Evolutionary conservation across 345 rosid genomes (phyloP), one percentile per base, ranked within the genome.

Genomic region (Eucalyptus sp.): DNA sequence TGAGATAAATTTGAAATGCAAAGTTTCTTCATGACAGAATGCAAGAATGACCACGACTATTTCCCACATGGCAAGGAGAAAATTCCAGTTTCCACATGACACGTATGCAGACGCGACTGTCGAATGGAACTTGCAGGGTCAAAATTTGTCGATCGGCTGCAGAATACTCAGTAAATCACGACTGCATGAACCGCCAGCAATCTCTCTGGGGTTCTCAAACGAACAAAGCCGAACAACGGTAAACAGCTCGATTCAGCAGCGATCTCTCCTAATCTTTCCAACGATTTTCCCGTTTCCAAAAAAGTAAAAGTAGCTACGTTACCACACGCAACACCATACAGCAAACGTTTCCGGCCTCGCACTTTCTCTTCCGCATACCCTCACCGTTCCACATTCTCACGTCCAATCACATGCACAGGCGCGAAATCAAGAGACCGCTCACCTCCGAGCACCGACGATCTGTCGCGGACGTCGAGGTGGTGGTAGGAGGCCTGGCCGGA

Each of bases 401-500:
- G 86, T 86, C 86, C 90, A 87, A 91, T 87, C 89, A 81, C 31
- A 86, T 43, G 51, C 85, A 50, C 43, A 54, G 49, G 33, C 16
- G 31, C 43, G 41, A 54, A 54, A 62, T n/a, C n/a, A 18, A 52
- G 1, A 52, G 87, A 29, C 51, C n/a, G 20, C 71, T 85, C 88
- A 96, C 99, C 97, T 92, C 90, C 85, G 83, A 87, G 90, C 90
- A 97, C 93, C 87, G 91, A 94, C 86, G 95, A 92, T 86, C 89
- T 86, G 90, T 96, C 95, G 46, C 95, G 95, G 90, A 97, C 95
- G 88, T 96, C 95, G 90, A 97, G 90, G 88, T 87, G 92, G 93
- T 90, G 93, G 79, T 93, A 97, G 58, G 97, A 95, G 50, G 97
- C 98, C 68, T 87, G 95, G 22, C 96, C 95, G 50, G 97, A 90